These are phyloP conservation scores for Colletotrichum sp. DNA, from an alignment of 2,329 filamentous ascomycete species.

Conservation along the genomic window DNA sequence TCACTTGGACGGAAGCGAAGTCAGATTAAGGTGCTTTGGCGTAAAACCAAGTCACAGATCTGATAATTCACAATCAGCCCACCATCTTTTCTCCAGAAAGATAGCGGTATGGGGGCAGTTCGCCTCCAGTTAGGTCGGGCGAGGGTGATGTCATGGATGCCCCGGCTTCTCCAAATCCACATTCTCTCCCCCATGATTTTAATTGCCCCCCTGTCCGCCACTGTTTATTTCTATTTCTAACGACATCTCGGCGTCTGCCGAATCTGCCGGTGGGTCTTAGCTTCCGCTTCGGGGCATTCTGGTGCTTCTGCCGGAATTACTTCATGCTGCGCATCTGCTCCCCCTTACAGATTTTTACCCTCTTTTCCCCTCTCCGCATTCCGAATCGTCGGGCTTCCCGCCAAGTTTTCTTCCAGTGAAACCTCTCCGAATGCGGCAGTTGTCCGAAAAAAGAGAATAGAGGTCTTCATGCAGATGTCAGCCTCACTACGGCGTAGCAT, in stretches of 20 bases:
- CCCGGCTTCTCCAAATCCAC: background rate
- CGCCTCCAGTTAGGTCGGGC: background rate
- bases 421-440: background rate
- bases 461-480: background rate
- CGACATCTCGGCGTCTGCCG: background rate
- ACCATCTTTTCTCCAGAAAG: background rate
- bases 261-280: background rate
- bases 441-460: background rate
- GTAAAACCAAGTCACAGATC: background rate
- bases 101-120: background rate
- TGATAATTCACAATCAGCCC: background rate
- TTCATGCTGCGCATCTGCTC: background rate
- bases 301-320: background rate
- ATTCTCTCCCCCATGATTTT: background rate
- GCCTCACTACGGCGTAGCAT: background rate
- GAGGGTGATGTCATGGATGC: constrained; percentile 8
- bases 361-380: background rate
- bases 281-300: background rate
- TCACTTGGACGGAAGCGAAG: background rate
- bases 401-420: background rate
- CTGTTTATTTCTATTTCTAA: background rate
- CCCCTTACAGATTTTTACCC: background rate
- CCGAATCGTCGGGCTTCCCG: background rate
- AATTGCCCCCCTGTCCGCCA: background rate
- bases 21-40: background rate